Evolutionary conservation across 2,329 filamentous ascomycete species (phyloP).

Genomic region (Xylariaceae sp.): DNA sequence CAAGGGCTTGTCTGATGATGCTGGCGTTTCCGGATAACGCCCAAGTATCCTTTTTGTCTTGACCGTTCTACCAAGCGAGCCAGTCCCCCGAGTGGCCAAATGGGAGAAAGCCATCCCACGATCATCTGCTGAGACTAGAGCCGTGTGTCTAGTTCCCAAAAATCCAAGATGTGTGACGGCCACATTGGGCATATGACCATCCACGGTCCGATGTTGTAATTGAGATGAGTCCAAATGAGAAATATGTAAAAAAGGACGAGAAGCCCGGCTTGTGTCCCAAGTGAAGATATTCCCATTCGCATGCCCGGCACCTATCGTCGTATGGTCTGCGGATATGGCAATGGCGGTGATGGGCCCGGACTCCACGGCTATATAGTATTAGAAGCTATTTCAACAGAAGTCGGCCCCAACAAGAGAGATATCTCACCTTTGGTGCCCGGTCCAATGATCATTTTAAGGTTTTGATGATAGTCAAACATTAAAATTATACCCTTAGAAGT

Average conservation of each 20-base stretch:
- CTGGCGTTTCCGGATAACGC: slow-evolving; percentile 72
- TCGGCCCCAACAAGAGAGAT: background rate
- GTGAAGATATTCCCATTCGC: slow-evolving; percentile 89
- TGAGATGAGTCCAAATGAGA: slow-evolving; percentile 67
- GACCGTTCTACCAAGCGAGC: slow-evolving; percentile 76
- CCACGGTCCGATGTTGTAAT: slow-evolving; percentile 60
- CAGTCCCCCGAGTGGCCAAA: slow-evolving; percentile 84
- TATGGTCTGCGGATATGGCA: slow-evolving; percentile 89
- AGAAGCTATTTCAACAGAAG: slow-evolving; percentile 23
- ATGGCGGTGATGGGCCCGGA: slow-evolving; percentile 83
- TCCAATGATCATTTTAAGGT: slow-evolving; percentile 87
- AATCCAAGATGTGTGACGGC: slow-evolving; percentile 91
- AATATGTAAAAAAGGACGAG: slow-evolving; percentile 84
- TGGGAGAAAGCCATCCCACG: slow-evolving; percentile 98
- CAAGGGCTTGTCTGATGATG: slow-evolving; percentile 59
- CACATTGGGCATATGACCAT: slow-evolving; percentile 77
- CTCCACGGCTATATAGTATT: slow-evolving; percentile 65
- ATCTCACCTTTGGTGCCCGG: slow-evolving; percentile 78
- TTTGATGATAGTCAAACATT: slow-evolving; percentile 97
- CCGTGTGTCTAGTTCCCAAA: slow-evolving; percentile 86
- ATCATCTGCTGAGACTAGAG: slow-evolving; percentile 90
- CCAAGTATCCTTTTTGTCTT: slow-evolving; percentile 89
- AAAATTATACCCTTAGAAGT: slow-evolving; percentile 93
- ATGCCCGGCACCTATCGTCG: slow-evolving; percentile 86
- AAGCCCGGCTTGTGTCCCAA: slow-evolving; percentile 83